These are phyloP conservation scores for Blastobotrys illinoisensis DNA, from an alignment of 1,139 yeast species.

Conservation along the genomic window DNA sequence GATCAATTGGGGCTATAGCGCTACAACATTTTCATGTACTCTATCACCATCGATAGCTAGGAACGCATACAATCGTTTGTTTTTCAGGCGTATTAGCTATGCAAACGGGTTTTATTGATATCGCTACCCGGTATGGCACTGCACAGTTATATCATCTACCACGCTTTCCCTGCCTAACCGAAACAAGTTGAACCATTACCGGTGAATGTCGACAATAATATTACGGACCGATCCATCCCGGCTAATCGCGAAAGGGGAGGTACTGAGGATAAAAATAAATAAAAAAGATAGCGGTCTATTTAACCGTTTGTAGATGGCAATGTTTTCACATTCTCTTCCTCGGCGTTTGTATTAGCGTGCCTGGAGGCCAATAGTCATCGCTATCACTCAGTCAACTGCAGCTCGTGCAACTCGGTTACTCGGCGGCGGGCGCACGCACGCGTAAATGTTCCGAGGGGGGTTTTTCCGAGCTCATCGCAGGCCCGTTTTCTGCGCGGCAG, in stretches of 20 bases:
- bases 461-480: background rate
- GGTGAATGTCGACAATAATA: background rate
- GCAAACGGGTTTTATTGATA: background rate
- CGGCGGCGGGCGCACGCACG: background rate
- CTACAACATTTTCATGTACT: background rate
- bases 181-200: background rate
- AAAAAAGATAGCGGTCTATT: background rate
- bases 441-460: background rate
- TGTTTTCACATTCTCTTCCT: background rate
- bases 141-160: background rate
- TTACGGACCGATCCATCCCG: background rate
- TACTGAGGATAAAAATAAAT: background rate
- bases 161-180: background rate
- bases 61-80: background rate
- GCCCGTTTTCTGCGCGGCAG: background rate
- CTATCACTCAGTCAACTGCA: background rate
- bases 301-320: background rate
- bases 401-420: background rate
- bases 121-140: background rate
- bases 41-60: background rate
- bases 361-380: background rate
- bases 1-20: background rate
- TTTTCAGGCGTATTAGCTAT: background rate
- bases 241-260: background rate
- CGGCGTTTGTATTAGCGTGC: background rate